Evolutionary conservation across 2,329 filamentous ascomycete genomes (phyloP).

Genomic region (Escovopsis sp.): DNA sequence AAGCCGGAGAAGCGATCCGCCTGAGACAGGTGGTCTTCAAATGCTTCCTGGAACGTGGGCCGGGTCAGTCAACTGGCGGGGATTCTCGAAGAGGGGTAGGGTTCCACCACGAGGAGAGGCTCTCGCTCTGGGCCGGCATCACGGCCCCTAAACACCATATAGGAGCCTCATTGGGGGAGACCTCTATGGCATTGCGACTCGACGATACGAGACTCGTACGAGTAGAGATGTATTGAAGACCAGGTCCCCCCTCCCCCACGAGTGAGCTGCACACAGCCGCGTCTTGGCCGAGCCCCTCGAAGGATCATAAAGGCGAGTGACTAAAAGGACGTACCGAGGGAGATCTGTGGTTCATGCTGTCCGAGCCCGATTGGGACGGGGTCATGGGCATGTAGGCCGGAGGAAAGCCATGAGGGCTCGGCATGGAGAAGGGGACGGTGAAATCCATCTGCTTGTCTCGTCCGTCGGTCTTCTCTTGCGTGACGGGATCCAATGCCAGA

Average conservation of each 20-base stretch:
- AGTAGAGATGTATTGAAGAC: not conserved
- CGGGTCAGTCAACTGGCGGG: no score
- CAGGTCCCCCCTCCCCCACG: no score
- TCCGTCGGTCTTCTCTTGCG: no score
- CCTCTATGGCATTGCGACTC: no score
- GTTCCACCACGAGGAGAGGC: conserved; percentile 8
- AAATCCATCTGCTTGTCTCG: conserved; percentile 32
- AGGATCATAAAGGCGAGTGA: not conserved
- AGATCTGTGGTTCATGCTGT: conserved; percentile 40
- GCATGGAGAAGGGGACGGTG: conserved; percentile 31
- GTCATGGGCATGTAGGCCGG: conserved; percentile 38
- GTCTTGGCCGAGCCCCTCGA: no score
- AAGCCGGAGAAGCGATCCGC: conserved; percentile 35
- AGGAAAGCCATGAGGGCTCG: conserved; percentile 31
- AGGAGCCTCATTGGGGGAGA: no score
- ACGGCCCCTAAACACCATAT: not conserved
- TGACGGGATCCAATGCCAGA: no score
- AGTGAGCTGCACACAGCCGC: no score
- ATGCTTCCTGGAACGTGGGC: conserved; percentile 29
- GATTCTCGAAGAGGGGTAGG: no score
- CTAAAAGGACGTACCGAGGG: conserved; percentile 33
- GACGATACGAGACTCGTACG: not conserved
- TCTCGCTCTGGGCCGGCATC: conserved; percentile 2
- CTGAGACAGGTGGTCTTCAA: conserved; percentile 27
- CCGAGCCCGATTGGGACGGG: conserved; percentile 39